These are phyloP conservation scores for Kwoniella dejecticola DNA, from an alignment of 768 basidiomycete genomes.

Conservation along the genomic window DNA sequence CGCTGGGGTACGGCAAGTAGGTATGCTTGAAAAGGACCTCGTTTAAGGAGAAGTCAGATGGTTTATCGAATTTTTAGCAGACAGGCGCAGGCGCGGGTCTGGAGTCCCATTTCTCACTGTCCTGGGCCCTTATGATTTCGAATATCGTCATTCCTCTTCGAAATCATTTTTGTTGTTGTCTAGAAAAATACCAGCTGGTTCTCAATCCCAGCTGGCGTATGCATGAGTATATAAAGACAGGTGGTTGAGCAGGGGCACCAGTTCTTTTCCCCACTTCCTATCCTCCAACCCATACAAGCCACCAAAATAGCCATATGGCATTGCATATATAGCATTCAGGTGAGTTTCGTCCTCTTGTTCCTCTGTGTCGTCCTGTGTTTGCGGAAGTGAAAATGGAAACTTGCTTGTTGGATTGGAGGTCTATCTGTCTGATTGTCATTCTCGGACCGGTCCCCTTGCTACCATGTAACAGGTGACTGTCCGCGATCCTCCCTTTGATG, in stretches of 20 bases:
- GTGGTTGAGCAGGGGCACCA: slow-evolving; percentile 6
- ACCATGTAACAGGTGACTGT: neutral
- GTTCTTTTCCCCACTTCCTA: neutral
- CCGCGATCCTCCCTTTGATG: neutral
- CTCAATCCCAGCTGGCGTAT: neutral
- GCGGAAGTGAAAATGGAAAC: neutral
- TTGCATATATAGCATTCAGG: slow-evolving; percentile 15
- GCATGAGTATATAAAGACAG: slow-evolving; percentile 1
- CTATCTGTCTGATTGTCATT: neutral
- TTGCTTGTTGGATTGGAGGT: neutral
- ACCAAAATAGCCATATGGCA: slow-evolving; percentile 18
- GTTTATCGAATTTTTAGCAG: too few relatives aligned
- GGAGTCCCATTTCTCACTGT: too few relatives aligned
- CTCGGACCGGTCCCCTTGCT: neutral
- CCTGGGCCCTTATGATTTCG: neutral
- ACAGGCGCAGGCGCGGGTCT: too few relatives aligned
- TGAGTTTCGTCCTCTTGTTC: slow-evolving; percentile 9
- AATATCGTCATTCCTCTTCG: slow-evolving; percentile 8
- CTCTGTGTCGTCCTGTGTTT: neutral
- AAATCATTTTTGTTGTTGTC: slow-evolving; percentile 1
- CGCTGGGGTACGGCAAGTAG: too few relatives aligned
- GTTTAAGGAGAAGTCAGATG: too few relatives aligned
- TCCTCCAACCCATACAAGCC: neutral
- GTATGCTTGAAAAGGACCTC: too few relatives aligned
- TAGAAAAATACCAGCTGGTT: neutral